Evolutionary conservation across 192 early-diverging fungal species (phyloP), one percentile per base, ranked within the genome.

Genomic region (Linnemannia schmuckeri): DNA sequence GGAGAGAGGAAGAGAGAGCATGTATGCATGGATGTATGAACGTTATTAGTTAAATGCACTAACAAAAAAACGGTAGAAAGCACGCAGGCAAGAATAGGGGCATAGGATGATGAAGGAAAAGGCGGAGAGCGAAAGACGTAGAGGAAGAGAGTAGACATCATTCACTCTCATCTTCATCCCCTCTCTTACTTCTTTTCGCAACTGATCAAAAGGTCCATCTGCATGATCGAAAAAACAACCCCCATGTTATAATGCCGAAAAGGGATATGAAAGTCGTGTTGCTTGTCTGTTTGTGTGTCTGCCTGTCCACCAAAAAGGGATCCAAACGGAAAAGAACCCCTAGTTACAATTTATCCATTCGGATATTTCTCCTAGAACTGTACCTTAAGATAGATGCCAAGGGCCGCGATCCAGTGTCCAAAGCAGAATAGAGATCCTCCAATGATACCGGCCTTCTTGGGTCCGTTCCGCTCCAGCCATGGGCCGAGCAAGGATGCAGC

Each of bases 381-480:
- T 88, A 89, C 90, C 70, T 88, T 79, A 37, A 91, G 81, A 22
- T 88, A 46, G 46, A 92, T 54, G 33, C 90, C 93, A 57, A 93
- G 69, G 24, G 92, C 92, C 3, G 93, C 73, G n/a, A 92, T 83
- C 76, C 92, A 76, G 72, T 93, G 90, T 6, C 92, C 93, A 6
- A 90, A 55, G 44, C 82, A 92, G 61, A 92, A 93, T 13, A 92
- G 63, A 6, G 85, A 24, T 15, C 88, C 63, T 0, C 93, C 93
- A 42, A 93, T 89, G 17, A 82, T 61, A n/a, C 84, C 88, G 4
- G 90, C 88, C 68, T 88, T 88, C 52, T 82, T 89, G 10, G 93
- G 92, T n/a, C 91, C 90, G 66, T 78, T 82, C 3, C 85, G 90
- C 73, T 93, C 93, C 35, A 93, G 88, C 90, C 91, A 91, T 22